Base-by-base conservation (phyloP, 2,329 filamentous ascomycete genomes). In the Aspergillus nomiae region DNA sequence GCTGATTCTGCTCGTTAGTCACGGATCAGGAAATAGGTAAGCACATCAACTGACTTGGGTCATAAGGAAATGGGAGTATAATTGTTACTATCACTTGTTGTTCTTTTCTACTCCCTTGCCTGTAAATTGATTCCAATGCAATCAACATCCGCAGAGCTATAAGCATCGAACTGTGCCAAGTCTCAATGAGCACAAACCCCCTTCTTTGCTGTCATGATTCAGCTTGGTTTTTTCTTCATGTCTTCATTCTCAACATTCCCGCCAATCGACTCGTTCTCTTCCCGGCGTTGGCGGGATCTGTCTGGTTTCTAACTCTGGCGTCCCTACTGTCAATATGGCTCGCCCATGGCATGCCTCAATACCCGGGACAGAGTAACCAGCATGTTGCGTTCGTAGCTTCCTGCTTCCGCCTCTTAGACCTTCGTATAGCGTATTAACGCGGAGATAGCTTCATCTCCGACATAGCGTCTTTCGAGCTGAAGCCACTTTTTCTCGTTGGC, bases 281-380 rank as follows among this genome's bases (percentile, higher is more conserved):
- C 43, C 68, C 67, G 12, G 63, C 58, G 53, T 43, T 70, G 32
- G 65, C 67, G 9, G 68, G 65, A 38, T 58, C 64, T 4, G 62
- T 68, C 55, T 70, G 68, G 68, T 65, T 69, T 61, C 26, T 67
- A 43, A 70, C 68, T 32, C 58, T 70, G n/a, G 57, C 63, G n/a
- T 59, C 59, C 12, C 50, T 70, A 16, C 56, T 70, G 14, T 32
- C 68, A 34, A 68, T 67, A 51, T 70, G 67, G 68, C 43, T 68
- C 26, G 65, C 41, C 32, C 65, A 61, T 41, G 67, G 66, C 4
- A 69, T 67, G 66, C 65, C 63, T 5, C 62, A 54, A 14, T 69
- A 69, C 46, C 67, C 66, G 12, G 67, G 67, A 26, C 67, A 68
- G 56, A 65, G 58, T 56, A 68, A 68, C n/a, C 65, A 62, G 8